Evolutionary conservation across 805 yeast species (phyloP).

Genomic region (Candida ovalis): DNA sequence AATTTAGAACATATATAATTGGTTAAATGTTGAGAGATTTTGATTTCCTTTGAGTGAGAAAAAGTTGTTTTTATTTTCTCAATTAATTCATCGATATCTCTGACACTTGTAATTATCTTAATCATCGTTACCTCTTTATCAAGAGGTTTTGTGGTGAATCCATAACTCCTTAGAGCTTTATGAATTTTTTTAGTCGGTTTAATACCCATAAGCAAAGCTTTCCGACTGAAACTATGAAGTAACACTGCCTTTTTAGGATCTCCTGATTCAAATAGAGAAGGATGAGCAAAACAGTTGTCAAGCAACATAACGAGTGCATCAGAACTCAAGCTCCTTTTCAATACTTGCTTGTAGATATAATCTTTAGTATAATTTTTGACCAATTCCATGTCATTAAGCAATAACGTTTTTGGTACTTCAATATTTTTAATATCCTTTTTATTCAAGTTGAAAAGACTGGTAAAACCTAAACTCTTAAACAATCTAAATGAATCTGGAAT

Average conservation of each 20-base stretch:
- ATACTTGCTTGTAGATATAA: neutral
- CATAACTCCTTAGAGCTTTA: neutral
- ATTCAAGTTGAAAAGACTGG: neutral
- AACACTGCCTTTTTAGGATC: neutral
- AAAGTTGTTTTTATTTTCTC: neutral
- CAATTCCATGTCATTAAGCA: neutral
- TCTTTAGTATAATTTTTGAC: neutral
- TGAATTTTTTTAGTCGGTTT: neutral
- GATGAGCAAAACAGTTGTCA: neutral
- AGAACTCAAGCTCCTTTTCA: neutral
- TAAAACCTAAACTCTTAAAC: neutral
- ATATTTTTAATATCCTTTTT: neutral
- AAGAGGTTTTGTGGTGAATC: neutral
- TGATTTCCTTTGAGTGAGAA: neutral
- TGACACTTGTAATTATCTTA: neutral
- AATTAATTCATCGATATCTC: neutral
- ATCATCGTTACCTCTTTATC: neutral
- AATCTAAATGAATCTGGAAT: neutral
- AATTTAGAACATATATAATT: neutral
- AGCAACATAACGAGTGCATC: neutral
- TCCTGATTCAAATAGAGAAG: neutral
- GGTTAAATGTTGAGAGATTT: neutral
- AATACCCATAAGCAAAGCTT: neutral
- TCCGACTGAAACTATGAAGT: neutral
- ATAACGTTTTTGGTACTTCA: neutral